Evolutionary conservation across 805 yeast species (phyloP).

Genomic region (Kodamaea fukazawae): DNA sequence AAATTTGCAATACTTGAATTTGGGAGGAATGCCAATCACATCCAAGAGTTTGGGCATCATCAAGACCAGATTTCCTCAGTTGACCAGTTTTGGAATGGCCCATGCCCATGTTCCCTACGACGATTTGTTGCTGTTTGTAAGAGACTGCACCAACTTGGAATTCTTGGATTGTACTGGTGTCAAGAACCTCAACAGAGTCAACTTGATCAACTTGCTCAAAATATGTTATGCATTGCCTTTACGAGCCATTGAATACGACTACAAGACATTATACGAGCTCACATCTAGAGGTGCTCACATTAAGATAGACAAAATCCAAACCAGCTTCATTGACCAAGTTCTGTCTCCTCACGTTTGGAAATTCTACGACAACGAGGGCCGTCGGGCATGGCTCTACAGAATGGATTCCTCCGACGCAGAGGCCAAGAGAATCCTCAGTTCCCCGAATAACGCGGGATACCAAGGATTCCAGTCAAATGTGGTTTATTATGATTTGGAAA

Average conservation of each 20-base stretch:
- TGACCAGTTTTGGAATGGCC: conserved; percentile 44
- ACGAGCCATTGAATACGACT: conserved; percentile 64
- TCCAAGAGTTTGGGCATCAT: conserved; percentile 36
- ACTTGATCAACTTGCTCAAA: conserved; percentile 32
- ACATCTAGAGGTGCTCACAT: conserved; percentile 35
- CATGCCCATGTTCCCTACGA: conserved; percentile 37
- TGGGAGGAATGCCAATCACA: conserved; percentile 64
- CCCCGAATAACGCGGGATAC: not conserved
- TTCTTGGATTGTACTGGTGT: conserved; percentile 69
- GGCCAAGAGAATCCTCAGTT: conserved; percentile 26
- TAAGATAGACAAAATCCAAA: conserved; percentile 28
- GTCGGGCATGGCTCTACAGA: conserved; percentile 79
- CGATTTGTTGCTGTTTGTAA: conserved; percentile 36
- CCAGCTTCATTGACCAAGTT: conserved; percentile 26
- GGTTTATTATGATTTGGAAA: conserved; percentile 57
- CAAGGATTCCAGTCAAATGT: conserved; percentile 31
- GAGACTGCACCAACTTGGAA: conserved; percentile 40
- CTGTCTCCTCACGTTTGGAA: conserved; percentile 44
- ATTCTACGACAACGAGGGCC: conserved; percentile 59
- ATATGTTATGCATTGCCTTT: conserved; percentile 32
- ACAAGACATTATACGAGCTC: conserved; percentile 51
- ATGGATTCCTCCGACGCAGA: conserved; percentile 31
- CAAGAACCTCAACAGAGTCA: conserved; percentile 57
- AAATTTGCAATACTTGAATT: conserved; percentile 49
- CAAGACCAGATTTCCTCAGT: conserved; percentile 34